Conservation (phyloP, 1,284 basidiomycete genomes). For the Papiliotrema flavescens region DNA sequence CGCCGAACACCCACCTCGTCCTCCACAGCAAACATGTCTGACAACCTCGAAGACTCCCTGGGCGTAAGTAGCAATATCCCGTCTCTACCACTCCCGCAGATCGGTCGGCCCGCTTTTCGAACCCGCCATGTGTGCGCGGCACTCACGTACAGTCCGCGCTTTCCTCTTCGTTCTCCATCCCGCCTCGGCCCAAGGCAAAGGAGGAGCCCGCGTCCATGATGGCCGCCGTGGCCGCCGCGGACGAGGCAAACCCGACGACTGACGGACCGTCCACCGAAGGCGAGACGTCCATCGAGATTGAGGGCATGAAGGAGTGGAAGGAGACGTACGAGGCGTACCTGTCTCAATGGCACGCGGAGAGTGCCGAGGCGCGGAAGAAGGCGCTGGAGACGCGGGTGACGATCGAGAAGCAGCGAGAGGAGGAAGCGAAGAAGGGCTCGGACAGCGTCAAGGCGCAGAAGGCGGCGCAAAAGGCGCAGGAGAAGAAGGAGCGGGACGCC, state of each 20-base stretch:
- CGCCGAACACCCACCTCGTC: too few species aligned
- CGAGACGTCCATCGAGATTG: conserved; percentile 12
- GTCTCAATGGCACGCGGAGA: conserved; percentile 67
- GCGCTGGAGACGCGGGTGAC: conserved; percentile 67
- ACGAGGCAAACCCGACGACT: conserved; percentile 6
- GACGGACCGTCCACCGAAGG: conserved; percentile 4
- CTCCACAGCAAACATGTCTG: too few species aligned
- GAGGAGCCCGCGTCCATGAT: conserved; percentile 14
- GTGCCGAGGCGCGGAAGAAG: conserved; percentile 67
- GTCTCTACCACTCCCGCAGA: too few species aligned
- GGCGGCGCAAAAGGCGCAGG: conserved; percentile 20
- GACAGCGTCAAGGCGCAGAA: conserved; percentile 25
- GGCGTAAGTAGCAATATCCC: too few species aligned
- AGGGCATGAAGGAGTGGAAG: conserved; percentile 53
- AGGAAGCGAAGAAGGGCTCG: conserved; percentile 23
- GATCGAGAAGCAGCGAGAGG: conserved; percentile 57
- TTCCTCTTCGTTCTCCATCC: conserved; percentile 41
- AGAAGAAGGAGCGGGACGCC: conserved; percentile 20
- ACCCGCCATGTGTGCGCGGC: too few species aligned
- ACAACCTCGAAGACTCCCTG: too few species aligned
- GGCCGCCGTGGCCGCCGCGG: conserved; percentile 10
- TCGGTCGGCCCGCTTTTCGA: too few species aligned
- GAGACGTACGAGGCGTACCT: conserved; percentile 66
- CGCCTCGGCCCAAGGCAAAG: conserved; percentile 27
- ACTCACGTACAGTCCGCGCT: conserved; percentile 37